Evolutionary conservation across 2,329 filamentous ascomycete genomes (phyloP).

Genomic region (Dryadomyces quercus-mongolicae): DNA sequence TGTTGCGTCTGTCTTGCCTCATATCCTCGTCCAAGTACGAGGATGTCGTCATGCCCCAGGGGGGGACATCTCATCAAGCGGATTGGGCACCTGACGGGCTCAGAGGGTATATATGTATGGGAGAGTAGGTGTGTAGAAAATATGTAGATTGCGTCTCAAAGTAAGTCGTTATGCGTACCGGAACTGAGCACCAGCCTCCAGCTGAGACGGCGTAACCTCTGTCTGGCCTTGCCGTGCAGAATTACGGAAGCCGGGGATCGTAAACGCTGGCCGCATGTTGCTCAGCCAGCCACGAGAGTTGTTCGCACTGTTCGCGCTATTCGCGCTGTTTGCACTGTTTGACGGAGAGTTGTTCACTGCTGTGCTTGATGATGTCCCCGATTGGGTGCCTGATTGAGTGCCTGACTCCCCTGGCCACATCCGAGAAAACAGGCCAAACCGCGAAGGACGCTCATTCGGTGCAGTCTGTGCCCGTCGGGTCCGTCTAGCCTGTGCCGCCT

Average conservation of each 20-base stretch:
- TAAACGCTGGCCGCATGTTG: not conserved
- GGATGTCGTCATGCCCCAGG: not conserved
- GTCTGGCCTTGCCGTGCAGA: not conserved
- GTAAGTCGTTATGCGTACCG: not conserved
- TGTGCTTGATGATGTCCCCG: too few relatives aligned
- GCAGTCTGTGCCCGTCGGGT: not conserved
- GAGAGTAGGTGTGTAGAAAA: not conserved
- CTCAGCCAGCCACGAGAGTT: not conserved
- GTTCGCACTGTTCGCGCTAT: not conserved
- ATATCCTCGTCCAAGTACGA: not conserved
- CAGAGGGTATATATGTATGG: not conserved
- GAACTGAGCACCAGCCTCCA: conserved; percentile 21
- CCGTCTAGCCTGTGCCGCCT: not conserved
- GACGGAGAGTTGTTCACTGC: too few relatives aligned
- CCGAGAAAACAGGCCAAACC: conserved; percentile 14
- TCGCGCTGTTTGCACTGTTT: too few relatives aligned
- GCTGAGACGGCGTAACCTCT: conserved; percentile 19
- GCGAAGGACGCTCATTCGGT: not conserved
- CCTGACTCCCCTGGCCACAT: conserved; percentile 1
- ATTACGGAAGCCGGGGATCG: not conserved
- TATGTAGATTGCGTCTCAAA: not conserved
- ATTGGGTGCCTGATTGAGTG: not conserved
- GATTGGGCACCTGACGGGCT: too few relatives aligned
- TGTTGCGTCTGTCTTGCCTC: not conserved
- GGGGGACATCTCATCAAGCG: too few relatives aligned